Conservation (phyloP, 106 monocot genomes). For the Acorus calamus region DNA sequence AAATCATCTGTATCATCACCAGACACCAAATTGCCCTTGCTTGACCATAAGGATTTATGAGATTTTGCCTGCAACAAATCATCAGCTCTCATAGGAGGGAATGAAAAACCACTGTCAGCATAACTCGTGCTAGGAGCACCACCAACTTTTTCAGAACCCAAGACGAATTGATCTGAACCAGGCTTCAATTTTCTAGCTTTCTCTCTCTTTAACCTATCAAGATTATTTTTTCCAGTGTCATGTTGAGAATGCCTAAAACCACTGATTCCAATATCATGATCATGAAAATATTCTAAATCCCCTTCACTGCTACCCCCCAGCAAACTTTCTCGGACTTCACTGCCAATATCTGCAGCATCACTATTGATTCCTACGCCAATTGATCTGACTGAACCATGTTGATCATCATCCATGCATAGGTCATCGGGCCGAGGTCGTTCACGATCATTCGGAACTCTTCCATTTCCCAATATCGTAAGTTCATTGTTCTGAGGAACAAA, state of each 20-base stretch:
- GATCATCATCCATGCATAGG: constrained; percentile 68
- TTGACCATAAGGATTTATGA: constrained; percentile 35
- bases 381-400: constrained; percentile 85
- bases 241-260: constrained; percentile 28
- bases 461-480: constrained; percentile 53
- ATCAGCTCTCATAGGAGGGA: constrained; percentile 43
- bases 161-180: constrained; percentile 25
- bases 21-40: constrained; percentile 19
- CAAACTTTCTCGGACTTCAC: constrained; percentile 81
- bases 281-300: constrained; percentile 62
- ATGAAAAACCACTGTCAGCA: constrained; percentile 74
- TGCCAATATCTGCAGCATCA: constrained; percentile 85
- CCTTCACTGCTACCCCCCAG: constrained; percentile 85
- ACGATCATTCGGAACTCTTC: constrained; percentile 30
- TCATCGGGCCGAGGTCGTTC: constrained; percentile 40
- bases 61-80: constrained; percentile 29
- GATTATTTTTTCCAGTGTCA: constrained; percentile 18
- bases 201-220: constrained; percentile 26
- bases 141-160: constrained; percentile 25
- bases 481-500: constrained; percentile 77
- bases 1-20: constrained; percentile 25
- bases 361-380: constrained; percentile 96
- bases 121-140: constrained; percentile 13
- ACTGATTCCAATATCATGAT: constrained; percentile 41
- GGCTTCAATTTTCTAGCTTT: constrained; percentile 31